Conservation (phyloP, 495 filamentous ascomycete species). For the Clavariopsis aquatica region DNA sequence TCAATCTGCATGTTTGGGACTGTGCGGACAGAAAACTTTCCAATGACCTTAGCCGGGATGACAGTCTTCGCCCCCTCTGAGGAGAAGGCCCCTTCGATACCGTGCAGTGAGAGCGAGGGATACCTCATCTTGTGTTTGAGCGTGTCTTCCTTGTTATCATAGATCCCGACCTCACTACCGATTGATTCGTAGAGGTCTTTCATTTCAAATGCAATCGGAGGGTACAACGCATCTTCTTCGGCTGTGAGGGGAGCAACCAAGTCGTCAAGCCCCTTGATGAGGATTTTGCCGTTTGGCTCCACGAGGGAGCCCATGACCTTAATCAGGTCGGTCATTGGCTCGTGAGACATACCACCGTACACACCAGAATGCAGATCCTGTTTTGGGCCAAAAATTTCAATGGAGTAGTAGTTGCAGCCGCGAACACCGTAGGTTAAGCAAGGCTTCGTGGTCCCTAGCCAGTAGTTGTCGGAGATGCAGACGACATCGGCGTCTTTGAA, state of each 20-base stretch:
- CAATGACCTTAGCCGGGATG: constrained; percentile 94
- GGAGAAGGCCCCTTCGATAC: constrained; percentile 93
- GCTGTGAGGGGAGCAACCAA: constrained; percentile 84
- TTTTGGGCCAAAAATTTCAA: constrained; percentile 83
- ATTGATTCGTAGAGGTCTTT: constrained; percentile 88
- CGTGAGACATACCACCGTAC: constrained; percentile 91
- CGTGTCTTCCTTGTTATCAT: constrained; percentile 78
- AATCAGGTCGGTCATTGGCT: constrained; percentile 96
- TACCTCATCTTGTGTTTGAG: constrained; percentile 93
- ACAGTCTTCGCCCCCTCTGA: constrained; percentile 95
- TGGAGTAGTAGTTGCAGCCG: constrained; percentile 93
- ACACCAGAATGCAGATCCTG: constrained; percentile 95
- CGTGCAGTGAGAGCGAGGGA: constrained; percentile 94
- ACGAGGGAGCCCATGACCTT: constrained; percentile 79
- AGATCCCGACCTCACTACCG: constrained; percentile 82
- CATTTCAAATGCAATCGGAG: constrained; percentile 89
- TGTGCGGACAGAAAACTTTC: constrained; percentile 97
- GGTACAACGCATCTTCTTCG: constrained; percentile 84
- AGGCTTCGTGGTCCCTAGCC: constrained; percentile 97
- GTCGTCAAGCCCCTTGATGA: constrained; percentile 84
- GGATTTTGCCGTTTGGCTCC: constrained; percentile 84
- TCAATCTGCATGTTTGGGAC: constrained; percentile 96
- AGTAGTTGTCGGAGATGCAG: constrained; percentile 99
- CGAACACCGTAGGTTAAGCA: constrained; percentile 98
- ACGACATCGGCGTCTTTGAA: constrained; percentile 95